A percentile compares a stretch with the other conserved stretches of the same genome.
phyloP scores from a whole-genome alignment of 352 stramenopile genomes.

The Elongisporangium anandrum region DNA sequence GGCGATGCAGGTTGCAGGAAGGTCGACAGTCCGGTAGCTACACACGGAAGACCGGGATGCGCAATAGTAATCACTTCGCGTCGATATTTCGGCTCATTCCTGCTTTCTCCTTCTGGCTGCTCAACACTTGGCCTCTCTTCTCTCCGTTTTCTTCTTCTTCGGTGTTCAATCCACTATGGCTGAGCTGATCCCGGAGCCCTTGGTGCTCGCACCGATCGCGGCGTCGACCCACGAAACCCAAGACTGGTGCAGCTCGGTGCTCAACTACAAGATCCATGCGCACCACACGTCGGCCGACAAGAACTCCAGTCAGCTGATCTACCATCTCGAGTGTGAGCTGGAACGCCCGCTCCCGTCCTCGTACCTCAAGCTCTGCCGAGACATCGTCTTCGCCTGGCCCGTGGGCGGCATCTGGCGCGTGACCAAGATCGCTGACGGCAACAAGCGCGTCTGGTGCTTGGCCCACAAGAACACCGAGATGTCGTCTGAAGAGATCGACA shows the following conservation, averaged over 20 bases:
- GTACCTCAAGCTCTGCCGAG: slow-evolving; percentile 8
- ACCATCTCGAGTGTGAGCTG: slow-evolving; percentile 20
- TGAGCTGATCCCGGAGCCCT: not conserved
- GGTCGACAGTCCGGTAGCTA: too few relatives aligned
- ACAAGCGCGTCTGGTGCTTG: slow-evolving; percentile 14
- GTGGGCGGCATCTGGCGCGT: slow-evolving; percentile 27
- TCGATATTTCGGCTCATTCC: too few relatives aligned
- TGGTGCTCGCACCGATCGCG: not conserved
- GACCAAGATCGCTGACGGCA: slow-evolving; percentile 4
- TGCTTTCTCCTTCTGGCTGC: too few relatives aligned
- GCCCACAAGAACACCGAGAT: slow-evolving; percentile 24
- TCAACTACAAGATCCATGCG: slow-evolving; percentile 12
- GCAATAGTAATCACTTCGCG: too few relatives aligned
- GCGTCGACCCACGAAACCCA: slow-evolving; percentile 8
- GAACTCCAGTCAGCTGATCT: slow-evolving; percentile 16
- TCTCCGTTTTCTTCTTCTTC: too few relatives aligned
- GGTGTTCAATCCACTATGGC: not conserved
- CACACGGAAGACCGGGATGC: too few relatives aligned
- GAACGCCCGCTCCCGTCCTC: slow-evolving; percentile 14
- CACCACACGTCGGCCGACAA: slow-evolving; percentile 21
- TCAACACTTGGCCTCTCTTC: too few relatives aligned
- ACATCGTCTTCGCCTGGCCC: slow-evolving; percentile 13
- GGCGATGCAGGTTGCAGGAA: too few relatives aligned
- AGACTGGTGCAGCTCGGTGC: slow-evolving; percentile 21
- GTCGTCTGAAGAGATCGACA: slow-evolving; percentile 6